A percentile compares a stretch with the other conserved stretches of the same genome.
phyloP scores from a whole-genome alignment of 495 filamentous ascomycete species.

The Umbilicaria muhlenbergii region DNA sequence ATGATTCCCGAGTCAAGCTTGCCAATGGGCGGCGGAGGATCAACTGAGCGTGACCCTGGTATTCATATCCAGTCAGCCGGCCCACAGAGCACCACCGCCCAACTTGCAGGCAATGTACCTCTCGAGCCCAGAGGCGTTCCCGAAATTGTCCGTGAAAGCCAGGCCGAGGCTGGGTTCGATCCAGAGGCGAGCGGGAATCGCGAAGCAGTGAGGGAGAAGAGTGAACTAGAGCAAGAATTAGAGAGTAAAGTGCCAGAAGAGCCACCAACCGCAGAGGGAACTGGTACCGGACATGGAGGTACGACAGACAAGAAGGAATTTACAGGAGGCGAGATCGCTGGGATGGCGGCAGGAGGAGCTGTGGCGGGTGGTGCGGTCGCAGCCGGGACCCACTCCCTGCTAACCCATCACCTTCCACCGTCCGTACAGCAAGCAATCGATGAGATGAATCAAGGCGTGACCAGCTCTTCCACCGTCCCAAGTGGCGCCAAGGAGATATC shows the following conservation, averaged over 20 bases:
- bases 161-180: constrained; percentile 37
- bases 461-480: constrained; percentile 5
- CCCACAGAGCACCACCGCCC: constrained; percentile 24
- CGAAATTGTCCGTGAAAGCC: constrained; percentile 50
- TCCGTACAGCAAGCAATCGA: constrained; percentile 15
- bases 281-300: constrained; percentile 26
- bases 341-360: constrained; percentile 23
- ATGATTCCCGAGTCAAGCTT: constrained; percentile 80
- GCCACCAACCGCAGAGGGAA: constrained; percentile 41
- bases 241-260: constrained; percentile 38
- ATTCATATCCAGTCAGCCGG: constrained; percentile 13
- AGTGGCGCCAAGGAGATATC: constrained; percentile 11
- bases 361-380: constrained; percentile 20
- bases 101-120: constrained; percentile 40
- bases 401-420: constrained; percentile 15
- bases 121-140: constrained; percentile 34
- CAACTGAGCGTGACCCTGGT: constrained; percentile 17
- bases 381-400: constrained; percentile 21
- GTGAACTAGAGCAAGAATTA: constrained; percentile 44
- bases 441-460: constrained; percentile 13
- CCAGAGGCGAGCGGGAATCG: constrained; percentile 45
- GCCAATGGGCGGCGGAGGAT: constrained; percentile 37
- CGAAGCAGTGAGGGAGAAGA: constrained; percentile 44
- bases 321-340: constrained; percentile 21
- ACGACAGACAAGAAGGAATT: constrained; percentile 28